These are phyloP conservation scores for Terfezia boudieri DNA, from an alignment of 495 filamentous ascomycete genomes.

Conservation along the genomic window DNA sequence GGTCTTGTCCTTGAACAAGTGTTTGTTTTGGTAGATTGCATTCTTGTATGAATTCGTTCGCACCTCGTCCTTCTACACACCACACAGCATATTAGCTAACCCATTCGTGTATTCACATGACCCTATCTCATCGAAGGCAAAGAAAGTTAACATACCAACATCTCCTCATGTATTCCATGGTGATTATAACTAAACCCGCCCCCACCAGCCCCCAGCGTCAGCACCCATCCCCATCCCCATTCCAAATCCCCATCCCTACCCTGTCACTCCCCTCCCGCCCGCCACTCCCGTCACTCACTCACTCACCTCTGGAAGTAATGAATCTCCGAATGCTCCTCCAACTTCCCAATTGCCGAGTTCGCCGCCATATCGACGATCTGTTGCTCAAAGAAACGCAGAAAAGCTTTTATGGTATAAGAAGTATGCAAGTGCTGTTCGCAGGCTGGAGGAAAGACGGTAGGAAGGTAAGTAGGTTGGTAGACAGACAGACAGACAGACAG, in stretches of 20 bases:
- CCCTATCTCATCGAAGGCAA: not conserved
- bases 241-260: not conserved
- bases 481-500: no score
- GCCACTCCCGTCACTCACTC: no score
- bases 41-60: constrained; percentile 89
- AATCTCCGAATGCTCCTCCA: constrained; percentile 15
- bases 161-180: constrained; percentile 21
- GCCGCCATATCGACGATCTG: not conserved
- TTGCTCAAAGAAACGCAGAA: no score
- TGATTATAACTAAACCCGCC: constrained; percentile 16
- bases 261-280: not conserved
- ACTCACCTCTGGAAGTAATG: constrained; percentile 20
- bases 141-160: constrained; percentile 14
- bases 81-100: constrained; percentile 6
- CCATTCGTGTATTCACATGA: no score
- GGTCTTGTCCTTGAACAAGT: constrained; percentile 92
- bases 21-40: constrained; percentile 82
- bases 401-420: no score
- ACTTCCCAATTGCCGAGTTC: not conserved
- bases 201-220: constrained; percentile 2
- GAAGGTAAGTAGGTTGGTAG: no score
- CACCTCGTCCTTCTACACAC: constrained; percentile 53
- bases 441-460: no score
- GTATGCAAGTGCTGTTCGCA: no score
- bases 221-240: not conserved